Conservation (phyloP, 2,329 filamentous ascomycete species). For the Fonsecaea pugnacius region DNA sequence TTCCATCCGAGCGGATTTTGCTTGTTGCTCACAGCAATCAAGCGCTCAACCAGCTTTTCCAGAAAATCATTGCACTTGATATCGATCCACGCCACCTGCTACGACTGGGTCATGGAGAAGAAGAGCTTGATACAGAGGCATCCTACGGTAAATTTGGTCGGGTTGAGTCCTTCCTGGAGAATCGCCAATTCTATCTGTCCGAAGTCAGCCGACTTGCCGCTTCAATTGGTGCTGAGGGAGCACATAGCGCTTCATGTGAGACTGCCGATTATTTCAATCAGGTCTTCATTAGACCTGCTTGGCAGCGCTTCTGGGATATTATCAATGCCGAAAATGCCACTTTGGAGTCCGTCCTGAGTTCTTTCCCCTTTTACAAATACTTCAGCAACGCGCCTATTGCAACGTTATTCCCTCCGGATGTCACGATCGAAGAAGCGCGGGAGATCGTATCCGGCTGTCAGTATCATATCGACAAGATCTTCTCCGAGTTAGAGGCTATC, state of each 20-base stretch:
- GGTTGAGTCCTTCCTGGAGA: constrained; percentile 93
- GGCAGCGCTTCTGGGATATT: constrained; percentile 79
- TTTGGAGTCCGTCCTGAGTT: constrained; percentile 65
- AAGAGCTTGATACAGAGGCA: constrained; percentile 82
- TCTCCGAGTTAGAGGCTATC: constrained; percentile 88
- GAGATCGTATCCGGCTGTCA: constrained; percentile 85
- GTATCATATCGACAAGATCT: constrained; percentile 85
- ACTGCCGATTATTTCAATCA: constrained; percentile 96
- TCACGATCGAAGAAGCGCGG: constrained; percentile 67
- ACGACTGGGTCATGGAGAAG: constrained; percentile 90
- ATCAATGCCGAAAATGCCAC: constrained; percentile 62
- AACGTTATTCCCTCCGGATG: constrained; percentile 73
- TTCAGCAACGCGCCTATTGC: constrained; percentile 81
- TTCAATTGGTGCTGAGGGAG: constrained; percentile 84
- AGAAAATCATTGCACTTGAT: constrained; percentile 94
- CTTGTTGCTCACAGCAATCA: constrained; percentile 97
- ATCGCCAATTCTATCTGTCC: constrained; percentile 73
- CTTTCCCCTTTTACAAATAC: constrained; percentile 86
- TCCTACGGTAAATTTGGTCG: constrained; percentile 94
- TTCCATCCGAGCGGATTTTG: constrained; percentile 86
- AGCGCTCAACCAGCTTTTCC: constrained; percentile 94
- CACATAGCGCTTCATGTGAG: constrained; percentile 95
- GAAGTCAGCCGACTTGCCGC: constrained; percentile 86
- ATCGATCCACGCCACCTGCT: constrained; percentile 95
- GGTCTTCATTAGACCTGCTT: constrained; percentile 85